Evolutionary conservation across 2,329 filamentous ascomycete genomes (phyloP).

Genomic region (Lachnellula arida): DNA sequence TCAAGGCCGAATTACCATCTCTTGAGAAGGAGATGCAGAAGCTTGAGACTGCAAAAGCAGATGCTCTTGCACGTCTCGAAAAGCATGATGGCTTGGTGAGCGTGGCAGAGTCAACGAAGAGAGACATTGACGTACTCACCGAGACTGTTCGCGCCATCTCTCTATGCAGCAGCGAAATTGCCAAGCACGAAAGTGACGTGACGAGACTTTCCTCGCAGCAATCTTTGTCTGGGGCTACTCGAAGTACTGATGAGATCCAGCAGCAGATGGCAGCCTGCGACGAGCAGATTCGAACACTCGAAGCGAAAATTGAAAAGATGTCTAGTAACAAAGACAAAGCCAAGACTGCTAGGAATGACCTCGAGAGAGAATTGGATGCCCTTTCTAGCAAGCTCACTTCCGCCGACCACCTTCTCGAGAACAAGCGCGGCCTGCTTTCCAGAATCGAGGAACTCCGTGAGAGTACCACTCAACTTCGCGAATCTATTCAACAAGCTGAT

Average conservation of each 20-base stretch:
- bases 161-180: constrained; percentile 67
- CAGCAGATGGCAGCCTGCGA: constrained; percentile 63
- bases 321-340: constrained; percentile 66
- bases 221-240: constrained; percentile 57
- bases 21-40: constrained; percentile 59
- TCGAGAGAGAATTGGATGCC: constrained; percentile 77
- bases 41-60: constrained; percentile 57
- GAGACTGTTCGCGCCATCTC: constrained; percentile 74
- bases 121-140: constrained; percentile 69
- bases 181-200: constrained; percentile 67
- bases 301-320: constrained; percentile 60
- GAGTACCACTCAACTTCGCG: constrained; percentile 63
- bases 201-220: constrained; percentile 72
- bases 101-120: constrained; percentile 59
- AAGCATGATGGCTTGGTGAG: constrained; percentile 62
- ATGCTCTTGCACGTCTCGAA: constrained; percentile 58
- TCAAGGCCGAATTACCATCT: constrained; percentile 65
- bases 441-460: constrained; percentile 72
- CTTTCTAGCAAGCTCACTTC: constrained; percentile 66
- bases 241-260: constrained; percentile 80
- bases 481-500: constrained; percentile 65
- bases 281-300: constrained; percentile 62
- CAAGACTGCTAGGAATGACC: constrained; percentile 59
- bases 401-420: constrained; percentile 71
- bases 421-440: constrained; percentile 64